phyloP scores from a whole-genome alignment of 305 asterid genomes.

The Coffea humblotiana region DNA sequence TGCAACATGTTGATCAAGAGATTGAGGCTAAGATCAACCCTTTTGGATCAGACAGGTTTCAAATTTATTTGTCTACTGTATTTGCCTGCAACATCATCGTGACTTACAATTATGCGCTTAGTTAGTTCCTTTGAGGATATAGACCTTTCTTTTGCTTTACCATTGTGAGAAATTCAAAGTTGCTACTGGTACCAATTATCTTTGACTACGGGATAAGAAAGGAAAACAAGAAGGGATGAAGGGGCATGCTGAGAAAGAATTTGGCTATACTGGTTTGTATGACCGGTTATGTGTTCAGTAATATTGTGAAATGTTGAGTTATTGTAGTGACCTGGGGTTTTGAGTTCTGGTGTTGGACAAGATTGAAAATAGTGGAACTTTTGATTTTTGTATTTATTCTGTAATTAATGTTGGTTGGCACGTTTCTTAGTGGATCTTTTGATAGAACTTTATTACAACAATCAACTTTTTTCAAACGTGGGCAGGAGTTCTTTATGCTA shows the following conservation, averaged over 20 bases:
- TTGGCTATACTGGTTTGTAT: neutral
- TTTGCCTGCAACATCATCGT: neutral
- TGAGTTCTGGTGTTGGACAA: neutral
- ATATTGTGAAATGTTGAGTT: neutral
- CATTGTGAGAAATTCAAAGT: neutral
- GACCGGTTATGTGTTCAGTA: neutral
- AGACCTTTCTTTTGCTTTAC: neutral
- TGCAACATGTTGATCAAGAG: slow-evolving; percentile 82
- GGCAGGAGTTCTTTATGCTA: neutral
- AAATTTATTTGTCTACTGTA: slow-evolving; percentile 2
- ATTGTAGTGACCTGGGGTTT: neutral
- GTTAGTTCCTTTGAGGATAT: neutral
- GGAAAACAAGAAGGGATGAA: neutral
- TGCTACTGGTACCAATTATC: neutral
- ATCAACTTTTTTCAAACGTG: neutral
- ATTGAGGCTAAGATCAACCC: slow-evolving; percentile 85
- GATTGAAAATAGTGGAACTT: neutral
- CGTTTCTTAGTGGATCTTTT: neutral
- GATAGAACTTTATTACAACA: neutral
- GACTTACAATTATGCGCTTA: neutral
- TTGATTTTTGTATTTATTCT: neutral
- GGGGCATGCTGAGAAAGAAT: too few species aligned
- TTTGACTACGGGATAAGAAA: neutral
- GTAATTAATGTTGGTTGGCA: neutral
- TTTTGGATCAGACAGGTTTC: slow-evolving; percentile 87